These are phyloP conservation scores for Thymus mandschuricus DNA, from an alignment of 257 asterid genomes.

Conservation along the genomic window DNA sequence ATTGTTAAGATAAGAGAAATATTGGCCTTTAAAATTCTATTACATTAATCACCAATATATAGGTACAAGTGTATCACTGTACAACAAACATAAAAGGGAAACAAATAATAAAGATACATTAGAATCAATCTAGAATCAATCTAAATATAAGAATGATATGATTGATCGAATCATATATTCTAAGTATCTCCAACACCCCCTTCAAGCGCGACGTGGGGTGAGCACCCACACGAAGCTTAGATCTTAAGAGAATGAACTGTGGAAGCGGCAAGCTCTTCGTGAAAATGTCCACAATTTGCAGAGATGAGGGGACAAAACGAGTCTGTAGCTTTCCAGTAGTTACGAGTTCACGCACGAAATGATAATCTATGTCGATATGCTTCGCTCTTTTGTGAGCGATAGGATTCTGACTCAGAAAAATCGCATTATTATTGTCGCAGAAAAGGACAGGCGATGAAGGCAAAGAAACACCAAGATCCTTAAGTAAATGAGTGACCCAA, in stretches of 20 bases:
- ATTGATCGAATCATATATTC: too few relatives aligned
- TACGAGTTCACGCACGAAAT: not conserved
- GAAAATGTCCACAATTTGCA: not conserved
- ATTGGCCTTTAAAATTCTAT: too few relatives aligned
- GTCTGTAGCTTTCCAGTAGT: not conserved
- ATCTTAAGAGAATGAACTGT: not conserved
- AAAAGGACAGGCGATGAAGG: not conserved
- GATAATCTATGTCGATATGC: too few relatives aligned
- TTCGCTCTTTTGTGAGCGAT: not conserved
- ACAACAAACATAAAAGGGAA: too few relatives aligned
- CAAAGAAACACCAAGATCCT: not conserved
- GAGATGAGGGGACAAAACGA: not conserved
- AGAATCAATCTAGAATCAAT: too few relatives aligned
- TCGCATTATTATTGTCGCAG: not conserved
- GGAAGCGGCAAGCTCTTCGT: not conserved
- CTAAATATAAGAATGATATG: too few relatives aligned
- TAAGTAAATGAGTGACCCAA: not conserved
- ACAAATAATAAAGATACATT: too few relatives aligned
- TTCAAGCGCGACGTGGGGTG: not conserved
- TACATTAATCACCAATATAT: too few relatives aligned
- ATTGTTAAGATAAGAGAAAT: too few relatives aligned
- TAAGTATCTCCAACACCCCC: too few relatives aligned
- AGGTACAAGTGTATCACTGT: too few relatives aligned
- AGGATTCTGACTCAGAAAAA: not conserved
- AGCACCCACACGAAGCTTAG: not conserved